These are phyloP conservation scores for Podaxis carcinomalis DNA, from an alignment of 768 basidiomycete genomes.

Conservation along the genomic window DNA sequence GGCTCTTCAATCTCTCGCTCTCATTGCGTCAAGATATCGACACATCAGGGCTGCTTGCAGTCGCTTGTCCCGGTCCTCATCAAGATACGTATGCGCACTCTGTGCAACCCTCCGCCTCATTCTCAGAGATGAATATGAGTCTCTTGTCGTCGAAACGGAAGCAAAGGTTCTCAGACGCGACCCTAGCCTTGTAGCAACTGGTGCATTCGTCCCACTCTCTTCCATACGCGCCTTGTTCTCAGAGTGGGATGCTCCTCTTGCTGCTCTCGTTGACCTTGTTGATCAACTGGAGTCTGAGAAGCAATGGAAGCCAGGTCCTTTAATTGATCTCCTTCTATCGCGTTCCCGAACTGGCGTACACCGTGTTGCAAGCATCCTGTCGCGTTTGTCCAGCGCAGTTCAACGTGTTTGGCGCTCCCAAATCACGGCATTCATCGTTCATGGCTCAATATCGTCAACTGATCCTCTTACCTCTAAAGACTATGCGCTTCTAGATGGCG, in stretches of 20 bases:
- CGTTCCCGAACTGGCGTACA: constrained; percentile 78
- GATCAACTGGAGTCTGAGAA: constrained; percentile 53
- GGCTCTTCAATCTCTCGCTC: constrained; percentile 74
- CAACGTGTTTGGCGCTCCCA: constrained; percentile 83
- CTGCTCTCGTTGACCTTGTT: constrained; percentile 62
- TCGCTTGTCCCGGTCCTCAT: constrained; percentile 49
- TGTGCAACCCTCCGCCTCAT: constrained; percentile 71
- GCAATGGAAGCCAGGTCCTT: constrained; percentile 67
- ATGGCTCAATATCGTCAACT: constrained; percentile 63
- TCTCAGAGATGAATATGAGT: constrained; percentile 76
- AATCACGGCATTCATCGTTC: constrained; percentile 74
- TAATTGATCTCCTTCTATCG: constrained; percentile 74
- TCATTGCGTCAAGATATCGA: constrained; percentile 71
- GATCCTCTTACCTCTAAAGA: constrained; percentile 67
- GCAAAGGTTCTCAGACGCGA: constrained; percentile 74
- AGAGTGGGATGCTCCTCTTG: constrained; percentile 85
- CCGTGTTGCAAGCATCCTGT: constrained; percentile 67
- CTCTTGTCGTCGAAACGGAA: constrained; percentile 76
- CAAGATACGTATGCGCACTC: constrained; percentile 77
- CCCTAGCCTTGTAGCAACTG: constrained; percentile 68
- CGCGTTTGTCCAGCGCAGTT: constrained; percentile 67
- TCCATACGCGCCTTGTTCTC: constrained; percentile 80
- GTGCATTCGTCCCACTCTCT: constrained; percentile 83
- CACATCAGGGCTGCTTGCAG: constrained; percentile 59
- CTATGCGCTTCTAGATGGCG: constrained; percentile 56